Conservation (phyloP, 805 yeast species). For the Kodamaea hsintzibuensis region DNA sequence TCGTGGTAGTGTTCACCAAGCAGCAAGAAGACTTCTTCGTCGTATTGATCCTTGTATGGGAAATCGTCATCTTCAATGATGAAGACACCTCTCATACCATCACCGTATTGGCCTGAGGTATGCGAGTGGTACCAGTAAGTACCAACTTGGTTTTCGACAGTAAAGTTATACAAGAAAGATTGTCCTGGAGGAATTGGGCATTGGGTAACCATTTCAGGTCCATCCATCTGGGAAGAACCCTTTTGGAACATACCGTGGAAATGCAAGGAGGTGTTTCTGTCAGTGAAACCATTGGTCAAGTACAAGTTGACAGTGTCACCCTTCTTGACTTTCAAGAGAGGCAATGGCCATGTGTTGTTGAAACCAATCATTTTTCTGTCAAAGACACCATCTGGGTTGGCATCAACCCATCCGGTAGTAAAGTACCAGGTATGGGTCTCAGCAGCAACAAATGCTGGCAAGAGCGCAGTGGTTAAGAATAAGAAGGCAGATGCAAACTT, state of each 20-base stretch:
- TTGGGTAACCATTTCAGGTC: slow-evolving; percentile 84
- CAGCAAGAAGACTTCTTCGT: slow-evolving; percentile 71
- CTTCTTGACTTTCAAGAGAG: slow-evolving; percentile 70
- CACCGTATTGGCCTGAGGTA: slow-evolving; percentile 85
- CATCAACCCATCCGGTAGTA: slow-evolving; percentile 63
- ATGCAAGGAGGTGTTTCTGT: slow-evolving; percentile 76
- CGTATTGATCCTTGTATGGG: slow-evolving; percentile 62
- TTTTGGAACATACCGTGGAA: slow-evolving; percentile 92
- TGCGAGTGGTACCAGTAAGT: slow-evolving; percentile 98
- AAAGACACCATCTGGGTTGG: slow-evolving; percentile 65
- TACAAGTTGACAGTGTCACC: slow-evolving; percentile 78
- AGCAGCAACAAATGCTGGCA: slow-evolving; percentile 28
- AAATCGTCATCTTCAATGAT: slow-evolving; percentile 70
- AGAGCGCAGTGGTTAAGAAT: slow-evolving; percentile 15
- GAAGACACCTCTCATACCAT: slow-evolving; percentile 83
- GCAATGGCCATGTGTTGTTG: slow-evolving; percentile 82
- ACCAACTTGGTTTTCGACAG: slow-evolving; percentile 81
- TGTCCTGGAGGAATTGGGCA: slow-evolving; percentile 88
- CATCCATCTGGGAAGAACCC: slow-evolving; percentile 80
- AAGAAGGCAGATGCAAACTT: slow-evolving; percentile 14
- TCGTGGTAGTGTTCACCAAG: slow-evolving; percentile 90
- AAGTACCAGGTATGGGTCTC: slow-evolving; percentile 64
- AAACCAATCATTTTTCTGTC: slow-evolving; percentile 63
- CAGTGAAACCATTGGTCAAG: slow-evolving; percentile 71
- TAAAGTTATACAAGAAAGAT: slow-evolving; percentile 79